Evolutionary conservation across 352 stramenopile species (phyloP).

Genomic region (Phytophthora ramorum): DNA sequence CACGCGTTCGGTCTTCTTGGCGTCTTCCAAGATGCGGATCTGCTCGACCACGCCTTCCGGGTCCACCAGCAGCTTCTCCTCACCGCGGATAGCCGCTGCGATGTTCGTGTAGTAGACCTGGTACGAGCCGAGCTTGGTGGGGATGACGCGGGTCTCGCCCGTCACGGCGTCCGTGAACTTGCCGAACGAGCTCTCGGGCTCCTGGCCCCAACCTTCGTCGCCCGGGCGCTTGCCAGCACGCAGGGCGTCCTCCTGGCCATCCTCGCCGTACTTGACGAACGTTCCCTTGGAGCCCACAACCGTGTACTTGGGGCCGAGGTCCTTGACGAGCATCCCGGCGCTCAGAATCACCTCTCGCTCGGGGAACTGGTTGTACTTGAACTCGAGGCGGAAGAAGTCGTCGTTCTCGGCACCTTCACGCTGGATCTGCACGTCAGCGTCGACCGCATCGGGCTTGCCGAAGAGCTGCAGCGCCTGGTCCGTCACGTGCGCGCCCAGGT

Average conservation of each 20-base stretch:
- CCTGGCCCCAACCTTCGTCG: constrained; percentile 57
- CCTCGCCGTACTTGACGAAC: constrained; percentile 71
- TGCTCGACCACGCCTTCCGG: constrained; percentile 58
- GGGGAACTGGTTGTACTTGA: constrained; percentile 59
- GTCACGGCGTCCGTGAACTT: constrained; percentile 41
- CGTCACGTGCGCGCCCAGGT: constrained; percentile 72
- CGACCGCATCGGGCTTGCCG: constrained; percentile 51
- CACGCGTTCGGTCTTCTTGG: constrained; percentile 63
- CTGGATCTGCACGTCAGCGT: constrained; percentile 77
- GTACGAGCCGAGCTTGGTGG: constrained; percentile 60
- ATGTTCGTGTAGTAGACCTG: constrained; percentile 80
- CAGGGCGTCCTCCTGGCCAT: constrained; percentile 69
- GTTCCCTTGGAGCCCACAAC: constrained; percentile 62
- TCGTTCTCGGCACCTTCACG: constrained; percentile 70
- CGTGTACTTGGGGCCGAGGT: constrained; percentile 67
- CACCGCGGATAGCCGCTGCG: constrained; percentile 60
- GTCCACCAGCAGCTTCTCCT: constrained; percentile 57
- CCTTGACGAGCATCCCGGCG: constrained; percentile 71
- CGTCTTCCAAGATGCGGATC: constrained; percentile 79
- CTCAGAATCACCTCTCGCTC: constrained; percentile 65
- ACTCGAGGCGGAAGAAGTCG: constrained; percentile 78
- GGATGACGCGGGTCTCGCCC: constrained; percentile 37
- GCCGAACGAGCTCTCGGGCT: constrained; percentile 53
- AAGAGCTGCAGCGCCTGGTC: constrained; percentile 78
- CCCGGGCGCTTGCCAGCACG: constrained; percentile 59